Evolutionary conservation across 2,329 filamentous ascomycete species (phyloP).

Genomic region (Stemphylium lycopersici): DNA sequence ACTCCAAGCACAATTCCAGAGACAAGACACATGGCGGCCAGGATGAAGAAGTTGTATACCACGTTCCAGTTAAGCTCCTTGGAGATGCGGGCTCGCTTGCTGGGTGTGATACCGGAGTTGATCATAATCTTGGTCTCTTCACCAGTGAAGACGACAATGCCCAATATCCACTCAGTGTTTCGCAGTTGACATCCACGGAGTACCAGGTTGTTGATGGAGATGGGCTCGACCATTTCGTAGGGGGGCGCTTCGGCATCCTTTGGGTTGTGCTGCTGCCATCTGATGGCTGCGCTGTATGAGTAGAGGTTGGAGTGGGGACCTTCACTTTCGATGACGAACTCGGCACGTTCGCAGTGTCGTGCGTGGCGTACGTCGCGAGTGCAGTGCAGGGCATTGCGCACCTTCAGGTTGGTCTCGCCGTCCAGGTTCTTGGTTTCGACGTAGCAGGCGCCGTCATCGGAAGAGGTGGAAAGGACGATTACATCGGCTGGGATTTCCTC

Average conservation of each 20-base stretch:
- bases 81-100: conserved; percentile 88
- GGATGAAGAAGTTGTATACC: conserved; percentile 91
- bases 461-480: conserved; percentile 89
- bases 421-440: conserved; percentile 98
- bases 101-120: conserved; percentile 94
- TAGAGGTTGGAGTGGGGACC: conserved; percentile 92
- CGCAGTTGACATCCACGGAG: conserved; percentile 91
- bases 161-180: conserved; percentile 95
- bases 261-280: conserved; percentile 78
- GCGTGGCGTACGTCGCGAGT: conserved; percentile 84
- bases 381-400: conserved; percentile 87
- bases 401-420: conserved; percentile 96
- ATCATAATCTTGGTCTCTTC: conserved; percentile 99
- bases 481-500: conserved; percentile 95
- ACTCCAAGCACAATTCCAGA: conserved; percentile 84
- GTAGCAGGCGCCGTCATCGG: conserved; percentile 92
- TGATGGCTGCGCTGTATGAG: conserved; percentile 87
- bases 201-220: conserved; percentile 93
- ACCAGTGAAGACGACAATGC: conserved; percentile 91
- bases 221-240: conserved; percentile 85
- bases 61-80: conserved; percentile 97
- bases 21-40: conserved; percentile 87
- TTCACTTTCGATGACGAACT: conserved; percentile 91
- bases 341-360: conserved; percentile 85
- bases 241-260: conserved; percentile 66